Conservation (phyloP, 768 basidiomycete species). For the Kwoniella sp. region DNA sequence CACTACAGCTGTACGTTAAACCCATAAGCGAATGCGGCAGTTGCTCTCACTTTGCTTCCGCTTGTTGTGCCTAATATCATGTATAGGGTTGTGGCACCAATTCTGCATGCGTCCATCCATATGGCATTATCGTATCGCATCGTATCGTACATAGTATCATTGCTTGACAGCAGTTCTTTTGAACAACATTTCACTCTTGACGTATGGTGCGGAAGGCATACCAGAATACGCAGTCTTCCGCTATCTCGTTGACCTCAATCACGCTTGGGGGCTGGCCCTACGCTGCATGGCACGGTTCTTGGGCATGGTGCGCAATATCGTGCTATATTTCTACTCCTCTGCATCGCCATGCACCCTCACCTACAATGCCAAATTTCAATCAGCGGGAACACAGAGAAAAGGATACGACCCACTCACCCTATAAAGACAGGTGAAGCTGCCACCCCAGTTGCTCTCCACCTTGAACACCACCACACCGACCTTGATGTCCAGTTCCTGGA, state of each 20-base stretch:
- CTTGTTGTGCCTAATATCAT: too few species aligned
- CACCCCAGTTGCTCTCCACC: conserved; percentile 85
- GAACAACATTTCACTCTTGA: too few species aligned
- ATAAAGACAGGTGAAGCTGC: conserved; percentile 81
- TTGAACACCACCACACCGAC: conserved; percentile 81
- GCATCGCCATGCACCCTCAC: conserved; percentile 12
- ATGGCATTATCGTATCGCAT: too few species aligned
- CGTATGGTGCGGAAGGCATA: too few species aligned
- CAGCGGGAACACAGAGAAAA: not conserved
- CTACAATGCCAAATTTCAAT: not conserved
- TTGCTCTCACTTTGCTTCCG: not conserved
- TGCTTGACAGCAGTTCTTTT: too few species aligned
- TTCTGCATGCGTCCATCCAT: not conserved
- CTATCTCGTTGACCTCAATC: too few species aligned
- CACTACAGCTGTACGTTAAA: too few species aligned
- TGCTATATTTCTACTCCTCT: not conserved
- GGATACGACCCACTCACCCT: conserved; percentile 42
- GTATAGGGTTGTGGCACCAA: not conserved
- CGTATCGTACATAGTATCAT: too few species aligned
- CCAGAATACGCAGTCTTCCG: too few species aligned
- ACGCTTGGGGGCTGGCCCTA: too few species aligned
- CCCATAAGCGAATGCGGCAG: conserved; percentile 1
- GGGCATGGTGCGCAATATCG: too few species aligned
- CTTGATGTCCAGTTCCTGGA: conserved; percentile 73
- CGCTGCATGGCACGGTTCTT: too few species aligned